Percentiles rank a stretch among this genome's conserved stretches.
Evolutionary conservation across 768 basidiomycete genomes (phyloP).

Genomic region (Mycena vitilis): DNA sequence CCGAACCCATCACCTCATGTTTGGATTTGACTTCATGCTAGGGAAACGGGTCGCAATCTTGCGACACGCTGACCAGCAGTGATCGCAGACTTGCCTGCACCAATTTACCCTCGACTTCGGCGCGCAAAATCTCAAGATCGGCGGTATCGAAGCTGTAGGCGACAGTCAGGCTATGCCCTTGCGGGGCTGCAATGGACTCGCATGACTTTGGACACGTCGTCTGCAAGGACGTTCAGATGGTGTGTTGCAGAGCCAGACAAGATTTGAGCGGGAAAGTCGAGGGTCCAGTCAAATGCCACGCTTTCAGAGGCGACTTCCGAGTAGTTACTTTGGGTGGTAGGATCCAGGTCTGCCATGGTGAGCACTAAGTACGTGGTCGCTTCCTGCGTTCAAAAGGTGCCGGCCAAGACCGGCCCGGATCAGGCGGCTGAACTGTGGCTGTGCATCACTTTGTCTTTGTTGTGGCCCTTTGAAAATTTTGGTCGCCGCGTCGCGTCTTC

Average conservation of each 20-base stretch:
- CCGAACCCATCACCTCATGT: slow-evolving; percentile 82
- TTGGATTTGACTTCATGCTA: slow-evolving; percentile 67
- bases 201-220: slow-evolving; percentile 70
- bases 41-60: slow-evolving; percentile 6
- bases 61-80: neutral
- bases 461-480: too few species aligned
- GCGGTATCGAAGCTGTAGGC: slow-evolving; percentile 77
- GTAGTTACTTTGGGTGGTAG: slow-evolving; percentile 87
- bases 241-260: slow-evolving; percentile 78
- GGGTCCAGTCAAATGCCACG: slow-evolving; percentile 78
- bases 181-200: slow-evolving; percentile 46
- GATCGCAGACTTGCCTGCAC: slow-evolving; percentile 55
- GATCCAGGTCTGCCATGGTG: slow-evolving; percentile 51
- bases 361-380: too few species aligned
- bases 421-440: too few species aligned
- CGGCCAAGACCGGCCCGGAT: neutral
- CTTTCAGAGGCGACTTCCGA: slow-evolving; percentile 71
- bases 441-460: too few species aligned
- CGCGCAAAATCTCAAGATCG: slow-evolving; percentile 69
- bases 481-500: too few species aligned
- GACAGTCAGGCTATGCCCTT: neutral
- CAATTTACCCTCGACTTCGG: slow-evolving; percentile 61
- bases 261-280: slow-evolving; percentile 75
- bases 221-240: slow-evolving; percentile 63
- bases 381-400: too few species aligned